Conservation (phyloP, 352 stramenopile species). For the Pythium aquatile region DNA sequence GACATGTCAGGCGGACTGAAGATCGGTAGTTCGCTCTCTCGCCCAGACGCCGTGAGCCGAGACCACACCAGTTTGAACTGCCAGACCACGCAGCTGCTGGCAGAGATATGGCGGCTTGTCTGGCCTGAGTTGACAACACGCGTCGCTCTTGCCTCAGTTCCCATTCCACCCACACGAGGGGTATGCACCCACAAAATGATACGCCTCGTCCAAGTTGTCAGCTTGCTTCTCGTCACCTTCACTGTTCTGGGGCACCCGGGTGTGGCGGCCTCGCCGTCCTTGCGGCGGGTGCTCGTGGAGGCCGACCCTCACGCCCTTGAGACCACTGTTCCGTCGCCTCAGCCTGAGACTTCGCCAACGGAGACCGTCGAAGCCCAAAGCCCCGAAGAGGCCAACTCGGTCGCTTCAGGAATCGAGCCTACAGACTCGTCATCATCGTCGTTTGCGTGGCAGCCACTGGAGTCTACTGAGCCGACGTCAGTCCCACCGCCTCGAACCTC, state of each 20-base stretch:
- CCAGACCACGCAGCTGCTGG: too few species aligned
- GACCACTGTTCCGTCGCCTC: too few species aligned
- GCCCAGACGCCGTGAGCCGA: too few species aligned
- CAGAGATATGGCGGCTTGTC: too few species aligned
- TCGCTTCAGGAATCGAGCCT: background rate
- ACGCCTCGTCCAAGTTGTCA: background rate
- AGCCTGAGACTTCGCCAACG: background rate
- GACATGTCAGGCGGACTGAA: too few species aligned
- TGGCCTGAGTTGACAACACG: too few species aligned
- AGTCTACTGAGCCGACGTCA: background rate
- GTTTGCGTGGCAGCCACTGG: background rate
- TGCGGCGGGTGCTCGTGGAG: background rate
- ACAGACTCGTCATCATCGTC: slow-evolving; percentile 2
- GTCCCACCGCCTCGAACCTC: background rate
- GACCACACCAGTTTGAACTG: too few species aligned
- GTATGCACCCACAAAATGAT: too few species aligned
- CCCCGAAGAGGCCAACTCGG: background rate
- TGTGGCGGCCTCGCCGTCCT: background rate
- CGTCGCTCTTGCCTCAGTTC: too few species aligned
- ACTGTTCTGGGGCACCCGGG: too few species aligned
- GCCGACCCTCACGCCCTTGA: background rate
- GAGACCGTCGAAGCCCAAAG: background rate
- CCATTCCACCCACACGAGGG: too few species aligned
- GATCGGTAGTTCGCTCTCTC: too few species aligned
- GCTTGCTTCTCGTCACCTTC: background rate